Evolutionary conservation across 2,329 filamentous ascomycete genomes (phyloP), one percentile per base, ranked within the genome.

Genomic region (Pseudocercospora fijiensis): DNA sequence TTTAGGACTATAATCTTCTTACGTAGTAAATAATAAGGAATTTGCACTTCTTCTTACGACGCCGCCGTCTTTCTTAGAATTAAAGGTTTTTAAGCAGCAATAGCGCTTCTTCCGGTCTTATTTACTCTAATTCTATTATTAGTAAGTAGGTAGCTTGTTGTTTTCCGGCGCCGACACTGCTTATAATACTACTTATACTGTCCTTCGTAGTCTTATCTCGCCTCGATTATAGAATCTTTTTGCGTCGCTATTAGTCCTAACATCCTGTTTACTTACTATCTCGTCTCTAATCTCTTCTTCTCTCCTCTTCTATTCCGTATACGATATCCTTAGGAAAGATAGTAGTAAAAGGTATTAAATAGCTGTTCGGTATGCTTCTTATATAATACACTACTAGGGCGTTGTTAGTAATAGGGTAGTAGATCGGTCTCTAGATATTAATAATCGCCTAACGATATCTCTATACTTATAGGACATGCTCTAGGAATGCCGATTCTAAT

Each of bases 371-470:
- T 8, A 52, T 28, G n/a, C 10, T 26, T 6, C 57, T 16, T 1
- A 47, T 47, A 47, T 71, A 66, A 27, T 60, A 63, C 4, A 70
- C 57, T 11, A 62, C 65, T 1, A 71, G 58, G n/a, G 64, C 62
- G 20, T 71, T 67, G 20, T 63, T 60, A 3, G 55, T 64, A 20
- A 68, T 64, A 10, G 63, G 52, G 16, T 65, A 62, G 26, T 64
- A 41, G 66, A 85, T 83, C 67, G 65, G 68, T n/a, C 58, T 64
- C 69, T 67, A 70, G n/a, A 68, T 52, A 67, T 85, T 85, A 75
- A 85, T 83, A 66, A 85, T 83, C 11, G 56, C 65, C 65, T 63
- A 65, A 33, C 61, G 55, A 27, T 30, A 37, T 10, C 22, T 57
- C 24, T 58, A 22, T 13, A 45, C 16, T 8, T 20, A 33, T 8